These are phyloP conservation scores for Aspergillus nidulans DNA, from an alignment of 495 filamentous ascomycete genomes.

Conservation along the genomic window DNA sequence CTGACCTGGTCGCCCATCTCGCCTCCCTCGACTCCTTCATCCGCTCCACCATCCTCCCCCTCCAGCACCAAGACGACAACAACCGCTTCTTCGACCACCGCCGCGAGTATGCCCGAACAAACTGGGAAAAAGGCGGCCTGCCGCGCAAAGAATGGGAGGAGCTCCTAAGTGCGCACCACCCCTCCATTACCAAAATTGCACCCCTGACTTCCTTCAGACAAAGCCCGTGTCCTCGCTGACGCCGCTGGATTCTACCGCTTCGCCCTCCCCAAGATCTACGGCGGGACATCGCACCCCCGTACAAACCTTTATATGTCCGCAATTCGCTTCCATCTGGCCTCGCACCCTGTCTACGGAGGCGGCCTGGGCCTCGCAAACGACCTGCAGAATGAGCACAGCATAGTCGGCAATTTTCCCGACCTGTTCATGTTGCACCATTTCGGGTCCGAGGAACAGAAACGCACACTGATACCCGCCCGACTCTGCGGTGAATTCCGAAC, in stretches of 20 bases:
- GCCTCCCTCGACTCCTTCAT: slow-evolving; percentile 51
- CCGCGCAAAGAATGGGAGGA: slow-evolving; percentile 53
- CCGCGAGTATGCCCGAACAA: slow-evolving; percentile 52
- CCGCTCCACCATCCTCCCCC: slow-evolving; percentile 43
- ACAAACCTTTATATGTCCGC: slow-evolving; percentile 58
- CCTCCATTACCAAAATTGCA: neutral
- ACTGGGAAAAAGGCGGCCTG: slow-evolving; percentile 50
- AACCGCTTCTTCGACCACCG: slow-evolving; percentile 60
- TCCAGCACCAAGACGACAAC: slow-evolving; percentile 50
- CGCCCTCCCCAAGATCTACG: slow-evolving; percentile 49
- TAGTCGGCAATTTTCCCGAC: slow-evolving; percentile 58
- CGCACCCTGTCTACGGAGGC: slow-evolving; percentile 36
- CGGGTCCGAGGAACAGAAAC: slow-evolving; percentile 45
- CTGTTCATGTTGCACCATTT: slow-evolving; percentile 55
- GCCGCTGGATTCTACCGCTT: slow-evolving; percentile 54
- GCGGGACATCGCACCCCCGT: slow-evolving; percentile 42
- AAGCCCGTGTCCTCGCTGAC: slow-evolving; percentile 45
- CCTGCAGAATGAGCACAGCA: slow-evolving; percentile 55
- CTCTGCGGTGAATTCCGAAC: slow-evolving; percentile 45
- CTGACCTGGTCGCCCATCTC: slow-evolving; percentile 42
- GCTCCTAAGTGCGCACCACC: slow-evolving; percentile 26
- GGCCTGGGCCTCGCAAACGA: slow-evolving; percentile 58
- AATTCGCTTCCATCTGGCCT: slow-evolving; percentile 53
- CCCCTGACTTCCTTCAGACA: slow-evolving; percentile 3
- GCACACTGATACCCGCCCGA: slow-evolving; percentile 43